Conservation (phyloP, 2,329 filamentous ascomycete species). For the Lasiodiplodia sp. region DNA sequence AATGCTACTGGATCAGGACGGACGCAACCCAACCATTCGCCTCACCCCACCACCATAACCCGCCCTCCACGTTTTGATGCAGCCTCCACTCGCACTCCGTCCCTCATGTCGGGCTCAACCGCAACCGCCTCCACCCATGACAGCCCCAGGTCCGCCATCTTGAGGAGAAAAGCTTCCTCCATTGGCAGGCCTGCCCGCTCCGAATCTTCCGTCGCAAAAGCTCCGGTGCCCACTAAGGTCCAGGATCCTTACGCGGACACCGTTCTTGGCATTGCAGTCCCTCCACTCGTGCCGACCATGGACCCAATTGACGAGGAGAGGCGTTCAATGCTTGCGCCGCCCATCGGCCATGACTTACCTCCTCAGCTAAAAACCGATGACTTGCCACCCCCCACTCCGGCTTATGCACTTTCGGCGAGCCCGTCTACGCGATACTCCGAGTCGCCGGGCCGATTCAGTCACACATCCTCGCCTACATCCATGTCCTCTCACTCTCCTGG, state of each 20-base stretch:
- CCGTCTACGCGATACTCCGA: slow-evolving; percentile 79
- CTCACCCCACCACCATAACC: slow-evolving; percentile 31
- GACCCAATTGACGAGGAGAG: slow-evolving; percentile 32
- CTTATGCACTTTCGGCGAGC: slow-evolving; percentile 71
- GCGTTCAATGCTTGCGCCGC: slow-evolving; percentile 36
- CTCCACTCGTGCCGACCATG: slow-evolving; percentile 35
- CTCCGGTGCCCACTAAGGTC: slow-evolving; percentile 41
- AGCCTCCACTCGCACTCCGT: slow-evolving; percentile 52
- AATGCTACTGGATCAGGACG: slow-evolving; percentile 29
- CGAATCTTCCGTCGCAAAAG: slow-evolving; percentile 33
- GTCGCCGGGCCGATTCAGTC: slow-evolving; percentile 75
- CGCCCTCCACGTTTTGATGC: slow-evolving; percentile 47
- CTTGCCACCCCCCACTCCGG: slow-evolving; percentile 71
- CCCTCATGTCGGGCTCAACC: slow-evolving; percentile 58
- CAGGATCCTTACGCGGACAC: slow-evolving; percentile 51
- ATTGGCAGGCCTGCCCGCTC: slow-evolving; percentile 49
- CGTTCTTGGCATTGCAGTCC: slow-evolving; percentile 52
- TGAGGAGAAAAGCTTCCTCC: slow-evolving; percentile 54
- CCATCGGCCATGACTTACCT: slow-evolving; percentile 40
- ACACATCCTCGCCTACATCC: slow-evolving; percentile 80
- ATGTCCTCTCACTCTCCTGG: slow-evolving; percentile 77
- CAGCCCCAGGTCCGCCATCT: slow-evolving; percentile 52
- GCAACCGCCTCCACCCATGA: slow-evolving; percentile 50
- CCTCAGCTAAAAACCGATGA: slow-evolving; percentile 69
- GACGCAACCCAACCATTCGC: slow-evolving; percentile 24